Base-by-base conservation (phyloP, 768 basidiomycete genomes). In the Lentinula raphanica region DNA sequence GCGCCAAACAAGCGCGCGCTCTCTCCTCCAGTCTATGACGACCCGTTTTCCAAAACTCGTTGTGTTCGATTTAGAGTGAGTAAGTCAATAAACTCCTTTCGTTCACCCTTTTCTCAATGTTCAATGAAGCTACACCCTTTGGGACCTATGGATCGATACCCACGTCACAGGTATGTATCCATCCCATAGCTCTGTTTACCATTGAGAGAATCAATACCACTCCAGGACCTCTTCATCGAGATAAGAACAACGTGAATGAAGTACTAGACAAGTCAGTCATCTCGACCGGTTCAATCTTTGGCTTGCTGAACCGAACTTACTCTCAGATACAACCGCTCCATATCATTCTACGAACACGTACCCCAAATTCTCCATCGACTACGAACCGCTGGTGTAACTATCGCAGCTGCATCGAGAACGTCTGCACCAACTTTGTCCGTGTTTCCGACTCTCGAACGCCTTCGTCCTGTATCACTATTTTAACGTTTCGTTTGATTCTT, bases 111-210 rank as follows among this genome's bases (percentile, higher is more conserved):
- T n/a, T n/a, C n/a, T n/a, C n/a, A n/a, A n/a, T n/a, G 19, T 7
- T 54, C 13, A 17, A 48, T 59, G 6, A 35, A 92, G 92, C 66
- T 93, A 89, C 68, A 94, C 92, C 0, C 75, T 94, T 5, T 94
- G 91, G 92, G 82, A 87, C 58, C 75, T 93, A 15, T 93, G 91
- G 92, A 87, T 94, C 54, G 92, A 94, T 68, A 85, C 85, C 17
- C 87, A 92, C 67, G 77, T 90, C 53, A 72, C 78, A 44, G 81
- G 84, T 79, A 59, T n/a, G 67, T 58, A 8, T 21, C 23, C 21
- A 21, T 9, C 2, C 17, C 21, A 39, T 36, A 6, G 21, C 3
- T 11, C 17, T 36, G 29, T 87, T 6, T 69, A 89, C 51, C 77
- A 70, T 56, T 74, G 79, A 45, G 70, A 83, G 23, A 74, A n/a